These are phyloP conservation scores for Salinomyces thailandicus DNA, from an alignment of 2,329 filamentous ascomycete species.

Conservation along the genomic window DNA sequence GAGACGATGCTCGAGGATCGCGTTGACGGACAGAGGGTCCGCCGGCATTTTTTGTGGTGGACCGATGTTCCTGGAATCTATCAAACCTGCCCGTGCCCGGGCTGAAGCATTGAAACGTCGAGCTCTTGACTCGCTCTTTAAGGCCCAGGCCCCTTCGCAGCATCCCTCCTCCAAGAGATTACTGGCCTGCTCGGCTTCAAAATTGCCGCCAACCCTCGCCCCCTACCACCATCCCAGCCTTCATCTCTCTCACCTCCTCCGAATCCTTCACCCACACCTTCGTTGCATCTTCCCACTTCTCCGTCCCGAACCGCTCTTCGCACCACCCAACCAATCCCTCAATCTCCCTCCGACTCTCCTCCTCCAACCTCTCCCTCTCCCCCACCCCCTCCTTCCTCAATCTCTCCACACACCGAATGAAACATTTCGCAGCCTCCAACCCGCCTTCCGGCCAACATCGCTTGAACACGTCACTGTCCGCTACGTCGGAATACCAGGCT, in stretches of 20 bases:
- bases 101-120: too few relatives aligned
- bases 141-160: too few relatives aligned
- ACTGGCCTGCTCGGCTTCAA: too few relatives aligned
- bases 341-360: constrained; percentile 31
- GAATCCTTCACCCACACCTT: constrained; percentile 32
- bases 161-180: too few relatives aligned
- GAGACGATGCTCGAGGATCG: too few relatives aligned
- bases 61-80: too few relatives aligned
- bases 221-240: constrained; percentile 35
- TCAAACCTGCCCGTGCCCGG: too few relatives aligned
- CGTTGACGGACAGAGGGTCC: too few relatives aligned
- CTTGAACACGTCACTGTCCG: constrained; percentile 25
- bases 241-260: constrained; percentile 32
- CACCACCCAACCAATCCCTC: constrained; percentile 35
- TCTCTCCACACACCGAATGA: constrained; percentile 30
- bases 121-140: too few relatives aligned
- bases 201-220: constrained; percentile 37
- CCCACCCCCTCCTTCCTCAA: constrained; percentile 25
- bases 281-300: constrained; percentile 34
- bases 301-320: constrained; percentile 35
- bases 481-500: constrained; percentile 40
- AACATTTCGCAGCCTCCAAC: constrained; percentile 16
- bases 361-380: constrained; percentile 25
- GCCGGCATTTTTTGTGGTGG: too few relatives aligned
- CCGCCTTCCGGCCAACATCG: constrained; percentile 25